These are phyloP conservation scores for Dioszegia crocea DNA, from an alignment of 768 basidiomycete genomes.

Conservation along the genomic window DNA sequence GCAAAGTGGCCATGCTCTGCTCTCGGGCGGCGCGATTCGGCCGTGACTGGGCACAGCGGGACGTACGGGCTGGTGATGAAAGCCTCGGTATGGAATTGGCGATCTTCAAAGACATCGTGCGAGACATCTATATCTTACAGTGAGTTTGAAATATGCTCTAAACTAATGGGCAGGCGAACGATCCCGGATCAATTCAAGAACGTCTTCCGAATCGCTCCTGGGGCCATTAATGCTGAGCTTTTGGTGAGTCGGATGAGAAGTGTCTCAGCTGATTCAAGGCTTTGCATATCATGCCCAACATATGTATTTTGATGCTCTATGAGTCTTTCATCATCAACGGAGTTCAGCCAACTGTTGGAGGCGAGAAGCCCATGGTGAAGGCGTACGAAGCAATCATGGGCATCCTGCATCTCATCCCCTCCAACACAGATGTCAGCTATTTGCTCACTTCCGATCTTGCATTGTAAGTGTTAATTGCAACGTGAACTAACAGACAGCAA, in stretches of 20 bases:
- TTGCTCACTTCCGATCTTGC: slow-evolving; percentile 21
- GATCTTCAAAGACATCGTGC: slow-evolving; percentile 15
- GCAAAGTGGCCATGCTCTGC: slow-evolving; percentile 25
- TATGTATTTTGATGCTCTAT: slow-evolving; percentile 21
- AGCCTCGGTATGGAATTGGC: slow-evolving; percentile 8
- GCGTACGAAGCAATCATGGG: slow-evolving; percentile 26
- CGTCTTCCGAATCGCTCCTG: slow-evolving; percentile 14
- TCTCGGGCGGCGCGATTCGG: slow-evolving; percentile 7
- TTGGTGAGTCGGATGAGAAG: background rate
- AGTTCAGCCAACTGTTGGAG: background rate
- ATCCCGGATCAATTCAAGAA: slow-evolving; percentile 24
- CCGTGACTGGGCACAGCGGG: slow-evolving; percentile 30
- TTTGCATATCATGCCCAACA: slow-evolving; percentile 35
- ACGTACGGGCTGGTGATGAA: slow-evolving; percentile 20
- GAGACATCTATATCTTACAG: slow-evolving; percentile 27
- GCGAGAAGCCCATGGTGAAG: slow-evolving; percentile 4
- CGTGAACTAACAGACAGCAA: slow-evolving; percentile 11
- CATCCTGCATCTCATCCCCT: slow-evolving; percentile 32
- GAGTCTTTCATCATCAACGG: slow-evolving; percentile 30
- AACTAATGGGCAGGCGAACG: slow-evolving; percentile 10
- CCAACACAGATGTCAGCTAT: slow-evolving; percentile 30
- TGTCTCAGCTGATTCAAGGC: background rate
- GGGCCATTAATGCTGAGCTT: slow-evolving; percentile 1
- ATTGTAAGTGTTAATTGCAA: slow-evolving; percentile 19
- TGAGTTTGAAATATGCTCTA: slow-evolving; percentile 7